Evolutionary conservation across 169 alveolate species (phyloP), one percentile per base, ranked within the genome.

Genomic region (Plasmodium gallinaceum): DNA sequence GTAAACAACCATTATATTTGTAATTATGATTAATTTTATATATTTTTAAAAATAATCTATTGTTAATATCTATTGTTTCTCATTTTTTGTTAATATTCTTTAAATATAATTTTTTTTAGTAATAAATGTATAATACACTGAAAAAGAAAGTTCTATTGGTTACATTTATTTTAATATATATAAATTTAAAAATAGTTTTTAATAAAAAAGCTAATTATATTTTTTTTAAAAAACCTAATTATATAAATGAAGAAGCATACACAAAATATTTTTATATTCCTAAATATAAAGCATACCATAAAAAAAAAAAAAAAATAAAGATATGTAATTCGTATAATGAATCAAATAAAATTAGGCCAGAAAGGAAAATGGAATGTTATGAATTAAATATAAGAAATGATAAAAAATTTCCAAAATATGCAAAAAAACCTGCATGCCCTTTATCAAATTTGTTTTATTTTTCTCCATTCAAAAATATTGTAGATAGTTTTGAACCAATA

Each of bases 401-500:
- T 76, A 89, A 92, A 71, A 90, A 94, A 74, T 90, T 92, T 74
- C 73, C 78, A n/a, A 80, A 73, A 73, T 92, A 92, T 54, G 78
- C 93, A 91, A 74, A 93, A 26, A 91, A 92, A 45, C 96, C 96
- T 9, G 96, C 80, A 4, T 88, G 94, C 39, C 96, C 96, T 16
- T 62, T 90, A 88, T 88, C 93, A 4, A 92, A 94, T 57, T 68
- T 94, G 26, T 78, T 78, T 65, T 85, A 92, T 24, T 71, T 94
- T 42, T 92, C 93, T 51, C 96, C 96, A 42, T 94, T 88, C 60
- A 94, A 94, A 83, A 94, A 94, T 26, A 93, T 94, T 39, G 87
- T 83, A 68, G 54, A 26, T 74, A 87, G 92, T 72, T 87, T 87
- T 73, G 61, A 62, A 70, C 85, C 92, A 16, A 73, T 83, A n/a